Base-by-base conservation (phyloP, 352 stramenopile species). In the Phytophthora palmivora region DNA sequence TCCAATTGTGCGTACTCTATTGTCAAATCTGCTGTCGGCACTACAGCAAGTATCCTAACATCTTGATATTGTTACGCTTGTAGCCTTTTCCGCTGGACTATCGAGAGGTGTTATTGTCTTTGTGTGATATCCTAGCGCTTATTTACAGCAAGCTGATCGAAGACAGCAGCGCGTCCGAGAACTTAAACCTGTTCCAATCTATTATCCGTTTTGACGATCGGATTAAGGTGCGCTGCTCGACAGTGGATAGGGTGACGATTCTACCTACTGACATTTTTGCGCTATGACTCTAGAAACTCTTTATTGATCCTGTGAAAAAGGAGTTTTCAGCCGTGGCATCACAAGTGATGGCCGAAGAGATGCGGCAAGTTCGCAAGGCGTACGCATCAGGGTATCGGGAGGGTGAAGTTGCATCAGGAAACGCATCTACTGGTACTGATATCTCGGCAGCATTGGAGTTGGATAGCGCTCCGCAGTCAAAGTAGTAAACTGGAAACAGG, bases 111-210 rank as follows among this genome's bases (percentile, higher is more conserved):
- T 69, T 93, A 63, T 69, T 95, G 9, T 94, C 84, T 22, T 55
- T 94, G 39, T 95, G 82, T 24, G 87, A 95, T 55, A 91, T 95
- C 30, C 70, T 95, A 16, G 76, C 84, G 19, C 78, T 94, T 38
- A 72, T 92, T 54, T 95, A 95, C 74, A 91, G 78, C 73, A 93
- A 93, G 30, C 56, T 95, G 6, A 70, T 93, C 32, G 87, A 92
- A 22, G 74, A 93, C 55, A 88, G 78, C 46, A 91, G 68, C 69
- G 87, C 79, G 24, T 88, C 72, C 6, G 80, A 90, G 62, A 92
- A 93, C 51, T 22, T 86, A 12, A 76, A 85, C 52, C 60, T 93
- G 26, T 95, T 95, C 59, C 81, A 92, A 49, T 74, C 84, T 4
- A 87, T 91, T 34, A 69, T 93, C 6, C 82, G 82, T 7, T 91